Percentiles rank a stretch among this genome's conserved stretches.
Evolutionary conservation across 73 alveolate genomes (phyloP).

Genomic region (Blepharisma stoltei): DNA sequence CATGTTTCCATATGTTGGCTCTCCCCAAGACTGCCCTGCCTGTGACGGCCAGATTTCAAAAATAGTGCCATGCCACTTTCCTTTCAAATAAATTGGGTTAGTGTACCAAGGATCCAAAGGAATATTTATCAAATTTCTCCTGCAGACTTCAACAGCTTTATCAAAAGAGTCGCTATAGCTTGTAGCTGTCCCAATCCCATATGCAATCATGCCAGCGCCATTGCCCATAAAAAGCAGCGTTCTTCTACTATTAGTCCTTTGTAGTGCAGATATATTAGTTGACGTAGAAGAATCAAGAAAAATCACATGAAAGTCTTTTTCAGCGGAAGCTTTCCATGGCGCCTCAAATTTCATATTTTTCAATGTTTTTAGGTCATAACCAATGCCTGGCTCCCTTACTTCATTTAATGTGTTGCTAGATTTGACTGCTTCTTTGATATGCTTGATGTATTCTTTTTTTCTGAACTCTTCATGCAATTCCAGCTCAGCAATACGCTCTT

Average conservation of each 20-base stretch:
- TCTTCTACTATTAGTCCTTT: slow-evolving; percentile 57
- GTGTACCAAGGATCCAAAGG: slow-evolving; percentile 36
- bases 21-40: slow-evolving; percentile 62
- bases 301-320: slow-evolving; percentile 44
- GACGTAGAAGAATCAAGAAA: slow-evolving; percentile 54
- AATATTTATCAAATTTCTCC: slow-evolving; percentile 38
- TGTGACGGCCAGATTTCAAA: slow-evolving; percentile 47
- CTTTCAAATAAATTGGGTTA: slow-evolving; percentile 31
- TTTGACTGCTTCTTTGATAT: neutral
- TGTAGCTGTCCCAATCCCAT: slow-evolving; percentile 62
- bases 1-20: slow-evolving; percentile 45
- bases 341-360: neutral
- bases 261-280: slow-evolving; percentile 50
- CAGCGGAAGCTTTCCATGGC: slow-evolving; percentile 36
- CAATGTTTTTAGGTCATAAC: slow-evolving; percentile 13
- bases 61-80: slow-evolving; percentile 45
- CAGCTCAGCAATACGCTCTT: slow-evolving; percentile 47
- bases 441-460: slow-evolving; percentile 46
- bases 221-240: slow-evolving; percentile 60
- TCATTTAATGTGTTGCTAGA: neutral
- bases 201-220: slow-evolving; percentile 51
- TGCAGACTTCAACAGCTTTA: slow-evolving; percentile 35
- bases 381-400: slow-evolving; percentile 6
- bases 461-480: slow-evolving; percentile 67
- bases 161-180: slow-evolving; percentile 59